Conservation (phyloP, 192 early-diverging fungal genomes). For the Mortierella hygrophila region DNA sequence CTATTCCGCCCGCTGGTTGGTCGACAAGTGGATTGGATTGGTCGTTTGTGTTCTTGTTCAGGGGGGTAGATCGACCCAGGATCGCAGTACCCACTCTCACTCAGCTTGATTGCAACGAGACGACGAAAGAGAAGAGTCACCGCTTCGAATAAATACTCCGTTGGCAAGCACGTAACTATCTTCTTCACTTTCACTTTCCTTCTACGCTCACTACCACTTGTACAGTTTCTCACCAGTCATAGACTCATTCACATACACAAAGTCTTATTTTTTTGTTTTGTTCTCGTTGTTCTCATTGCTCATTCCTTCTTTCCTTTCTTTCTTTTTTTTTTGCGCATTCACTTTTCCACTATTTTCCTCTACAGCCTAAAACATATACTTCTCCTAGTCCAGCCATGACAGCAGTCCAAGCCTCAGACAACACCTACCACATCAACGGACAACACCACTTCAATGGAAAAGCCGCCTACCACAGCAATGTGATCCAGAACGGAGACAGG, state of each 20-base stretch:
- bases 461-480: neutral
- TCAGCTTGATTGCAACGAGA: too few species aligned
- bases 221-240: neutral
- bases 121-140: neutral
- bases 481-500: neutral
- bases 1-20: slow-evolving; percentile 3
- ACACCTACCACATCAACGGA: neutral
- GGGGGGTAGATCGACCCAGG: too few species aligned
- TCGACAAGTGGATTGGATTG: too few species aligned
- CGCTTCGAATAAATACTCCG: neutral
- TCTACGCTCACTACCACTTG: neutral
- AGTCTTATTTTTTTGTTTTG: neutral
- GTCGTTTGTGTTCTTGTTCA: too few species aligned
- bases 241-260: slow-evolving; percentile 7
- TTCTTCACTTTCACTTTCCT: neutral
- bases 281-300: slow-evolving; percentile 4
- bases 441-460: slow-evolving; percentile 4
- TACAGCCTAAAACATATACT: neutral
- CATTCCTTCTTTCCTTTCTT: neutral
- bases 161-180: neutral
- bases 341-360: neutral
- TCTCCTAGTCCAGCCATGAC: slow-evolving; percentile 18
- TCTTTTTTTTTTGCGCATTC: neutral
- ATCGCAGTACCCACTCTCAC: too few species aligned
- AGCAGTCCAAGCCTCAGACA: slow-evolving; percentile 20